phyloP scores from a whole-genome alignment of 148 eudicot species.

The Amaranthus cruentus region DNA sequence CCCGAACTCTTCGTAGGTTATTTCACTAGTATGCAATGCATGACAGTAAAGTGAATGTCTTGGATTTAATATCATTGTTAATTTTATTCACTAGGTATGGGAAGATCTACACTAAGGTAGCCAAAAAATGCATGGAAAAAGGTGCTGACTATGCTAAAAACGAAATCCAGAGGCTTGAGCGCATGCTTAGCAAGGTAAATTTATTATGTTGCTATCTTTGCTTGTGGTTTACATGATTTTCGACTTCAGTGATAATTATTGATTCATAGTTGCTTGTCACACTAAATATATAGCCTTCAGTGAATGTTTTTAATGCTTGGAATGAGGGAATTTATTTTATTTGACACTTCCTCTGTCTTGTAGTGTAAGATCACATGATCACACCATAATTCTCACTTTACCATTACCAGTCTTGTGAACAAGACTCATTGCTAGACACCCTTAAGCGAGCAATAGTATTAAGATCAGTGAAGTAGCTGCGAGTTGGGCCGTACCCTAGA shows the following conservation, averaged over 20 bases:
- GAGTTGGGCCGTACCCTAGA: not conserved
- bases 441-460: no score
- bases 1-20: not conserved
- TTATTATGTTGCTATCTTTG: not conserved
- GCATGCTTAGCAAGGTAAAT: conserved; percentile 80
- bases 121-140: conserved; percentile 81
- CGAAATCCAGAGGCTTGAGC: conserved; percentile 80
- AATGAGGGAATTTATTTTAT: no score
- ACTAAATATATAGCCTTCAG: not conserved
- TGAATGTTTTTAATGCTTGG: no score
- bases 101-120: conserved; percentile 78
- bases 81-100: conserved; percentile 53
- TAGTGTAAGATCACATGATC: no score
- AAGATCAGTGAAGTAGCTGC: not conserved
- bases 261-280: not conserved
- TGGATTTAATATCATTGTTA: not conserved
- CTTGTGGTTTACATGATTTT: not conserved
- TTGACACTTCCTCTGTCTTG: no score
- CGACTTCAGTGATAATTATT: not conserved
- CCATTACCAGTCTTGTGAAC: no score
- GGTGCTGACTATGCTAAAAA: conserved; percentile 90
- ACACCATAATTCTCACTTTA: no score
- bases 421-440: no score
- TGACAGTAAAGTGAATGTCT: not conserved
- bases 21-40: not conserved